These are phyloP conservation scores for Cutaneotrichosporon sp. DNA, from an alignment of 1,284 basidiomycete genomes.

Conservation along the genomic window DNA sequence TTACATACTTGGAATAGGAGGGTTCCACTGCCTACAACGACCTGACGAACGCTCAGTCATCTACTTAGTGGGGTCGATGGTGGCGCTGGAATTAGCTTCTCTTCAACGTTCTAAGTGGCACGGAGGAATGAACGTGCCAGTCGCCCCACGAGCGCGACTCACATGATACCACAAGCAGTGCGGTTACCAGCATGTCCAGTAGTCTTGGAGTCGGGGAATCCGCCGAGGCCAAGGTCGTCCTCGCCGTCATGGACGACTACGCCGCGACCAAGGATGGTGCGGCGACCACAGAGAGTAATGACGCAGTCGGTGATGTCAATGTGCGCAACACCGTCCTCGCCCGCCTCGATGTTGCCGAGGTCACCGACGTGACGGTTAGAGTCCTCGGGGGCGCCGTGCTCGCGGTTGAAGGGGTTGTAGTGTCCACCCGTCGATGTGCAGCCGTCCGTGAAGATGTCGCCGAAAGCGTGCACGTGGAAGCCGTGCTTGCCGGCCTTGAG, in stretches of 20 bases:
- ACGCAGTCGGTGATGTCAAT: slow-evolving; percentile 7
- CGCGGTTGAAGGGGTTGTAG: slow-evolving; percentile 16
- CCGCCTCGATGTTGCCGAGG: slow-evolving; percentile 18
- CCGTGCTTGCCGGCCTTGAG: slow-evolving; percentile 13
- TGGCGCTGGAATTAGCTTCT: too few relatives aligned
- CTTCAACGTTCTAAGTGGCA: too few relatives aligned
- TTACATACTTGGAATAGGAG: not conserved
- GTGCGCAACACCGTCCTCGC: slow-evolving; percentile 2
- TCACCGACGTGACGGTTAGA: slow-evolving; percentile 16
- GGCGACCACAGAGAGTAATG: slow-evolving; percentile 6
- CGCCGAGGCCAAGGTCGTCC: slow-evolving; percentile 16
- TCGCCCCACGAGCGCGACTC: not conserved
- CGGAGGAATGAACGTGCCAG: too few relatives aligned
- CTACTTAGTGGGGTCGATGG: not conserved
- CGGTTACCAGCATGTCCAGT: slow-evolving; percentile 19
- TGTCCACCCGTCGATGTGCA: slow-evolving; percentile 11
- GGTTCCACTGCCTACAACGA: too few relatives aligned
- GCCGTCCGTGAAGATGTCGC: slow-evolving; percentile 8
- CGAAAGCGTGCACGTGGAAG: slow-evolving; percentile 16
- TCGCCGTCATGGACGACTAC: slow-evolving; percentile 15
- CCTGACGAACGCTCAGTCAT: too few relatives aligned
- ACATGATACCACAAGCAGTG: slow-evolving; percentile 15
- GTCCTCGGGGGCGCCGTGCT: slow-evolving; percentile 13
- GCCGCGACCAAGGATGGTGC: slow-evolving; percentile 10
- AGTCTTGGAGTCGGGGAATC: slow-evolving; percentile 10